Evolutionary conservation across 257 asterid genomes (phyloP).

Genomic region (Primulina tabacum): DNA sequence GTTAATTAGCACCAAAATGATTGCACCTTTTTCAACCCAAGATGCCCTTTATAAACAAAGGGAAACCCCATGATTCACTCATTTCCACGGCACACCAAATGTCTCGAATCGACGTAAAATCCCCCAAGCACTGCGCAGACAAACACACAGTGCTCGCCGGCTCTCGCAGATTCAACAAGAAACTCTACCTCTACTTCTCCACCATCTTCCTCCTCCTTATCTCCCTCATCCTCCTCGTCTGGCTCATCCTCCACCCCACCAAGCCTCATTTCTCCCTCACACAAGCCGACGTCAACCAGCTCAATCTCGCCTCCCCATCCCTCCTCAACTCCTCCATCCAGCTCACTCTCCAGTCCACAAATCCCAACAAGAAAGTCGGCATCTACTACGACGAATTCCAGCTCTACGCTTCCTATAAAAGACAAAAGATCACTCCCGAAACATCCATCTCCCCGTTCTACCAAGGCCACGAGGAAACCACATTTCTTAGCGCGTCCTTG

Average conservation of each 20-base stretch:
- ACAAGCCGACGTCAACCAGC: slow-evolving; percentile 63
- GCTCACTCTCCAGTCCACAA: slow-evolving; percentile 56
- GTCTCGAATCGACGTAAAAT: slow-evolving; percentile 58
- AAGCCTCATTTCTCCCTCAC: slow-evolving; percentile 70
- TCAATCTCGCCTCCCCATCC: slow-evolving; percentile 56
- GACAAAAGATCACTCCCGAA: slow-evolving; percentile 60
- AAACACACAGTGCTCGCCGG: slow-evolving; percentile 31
- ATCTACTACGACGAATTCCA: slow-evolving; percentile 69
- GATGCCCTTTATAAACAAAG: too few species aligned
- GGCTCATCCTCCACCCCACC: slow-evolving; percentile 70
- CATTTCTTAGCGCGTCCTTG: slow-evolving; percentile 54
- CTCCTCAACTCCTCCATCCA: slow-evolving; percentile 78
- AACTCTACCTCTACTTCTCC: slow-evolving; percentile 39
- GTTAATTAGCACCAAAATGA: too few species aligned
- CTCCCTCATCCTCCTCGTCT: slow-evolving; percentile 63
- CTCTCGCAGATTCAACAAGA: too few species aligned
- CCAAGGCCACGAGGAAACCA: slow-evolving; percentile 67
- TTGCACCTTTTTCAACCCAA: too few species aligned
- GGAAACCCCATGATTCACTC: too few species aligned
- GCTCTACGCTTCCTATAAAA: slow-evolving; percentile 66
- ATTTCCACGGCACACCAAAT: slow-evolving; percentile 25
- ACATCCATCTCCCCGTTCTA: slow-evolving; percentile 67
- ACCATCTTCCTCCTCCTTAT: slow-evolving; percentile 58
- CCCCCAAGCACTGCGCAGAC: slow-evolving; percentile 87
- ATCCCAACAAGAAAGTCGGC: slow-evolving; percentile 78